phyloP scores from a whole-genome alignment of 2,329 filamentous ascomycete genomes.

The Onygena corvina region DNA sequence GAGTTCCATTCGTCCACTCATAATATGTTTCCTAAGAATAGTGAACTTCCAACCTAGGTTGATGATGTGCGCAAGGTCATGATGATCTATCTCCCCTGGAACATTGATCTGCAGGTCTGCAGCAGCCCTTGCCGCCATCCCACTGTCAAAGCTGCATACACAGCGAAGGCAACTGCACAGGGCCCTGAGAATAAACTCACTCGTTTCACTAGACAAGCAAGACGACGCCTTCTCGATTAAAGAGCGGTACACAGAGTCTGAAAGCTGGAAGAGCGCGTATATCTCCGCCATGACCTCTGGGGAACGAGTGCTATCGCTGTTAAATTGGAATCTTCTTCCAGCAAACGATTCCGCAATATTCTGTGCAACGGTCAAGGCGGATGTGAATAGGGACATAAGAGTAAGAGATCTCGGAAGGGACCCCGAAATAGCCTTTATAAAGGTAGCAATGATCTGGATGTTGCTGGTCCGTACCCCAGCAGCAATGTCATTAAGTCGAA shows the following conservation, averaged over 20 bases:
- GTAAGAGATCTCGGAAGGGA: conserved; percentile 23
- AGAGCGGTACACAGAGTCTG: conserved; percentile 29
- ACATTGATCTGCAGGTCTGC: conserved; percentile 27
- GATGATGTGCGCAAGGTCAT: conserved; percentile 27
- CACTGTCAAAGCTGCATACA: conserved; percentile 22
- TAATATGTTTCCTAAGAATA: conserved; percentile 58
- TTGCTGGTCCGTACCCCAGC: conserved; percentile 21
- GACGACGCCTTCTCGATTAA: conserved; percentile 33
- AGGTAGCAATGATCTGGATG: conserved; percentile 22
- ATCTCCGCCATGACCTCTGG: conserved; percentile 16
- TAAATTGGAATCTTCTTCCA: conserved; percentile 20
- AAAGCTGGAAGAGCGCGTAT: conserved; percentile 23
- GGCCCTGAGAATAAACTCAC: conserved; percentile 26
- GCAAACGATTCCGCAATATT: conserved; percentile 23
- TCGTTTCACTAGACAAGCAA: conserved; percentile 34
- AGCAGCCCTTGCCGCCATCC: conserved; percentile 26
- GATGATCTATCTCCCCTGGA: conserved; percentile 20
- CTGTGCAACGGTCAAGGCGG: conserved; percentile 19
- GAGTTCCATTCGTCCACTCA: conserved; percentile 80
- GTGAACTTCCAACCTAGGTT: conserved; percentile 55
- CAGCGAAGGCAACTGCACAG: conserved; percentile 24
- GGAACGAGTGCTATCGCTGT: conserved; percentile 11
- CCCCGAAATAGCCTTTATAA: conserved; percentile 20
- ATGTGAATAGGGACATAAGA: conserved; percentile 19
- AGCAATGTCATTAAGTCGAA: conserved; percentile 23